These are phyloP conservation scores for Candolleomyces aberdarensis DNA, from an alignment of 768 basidiomycete species.

Conservation along the genomic window DNA sequence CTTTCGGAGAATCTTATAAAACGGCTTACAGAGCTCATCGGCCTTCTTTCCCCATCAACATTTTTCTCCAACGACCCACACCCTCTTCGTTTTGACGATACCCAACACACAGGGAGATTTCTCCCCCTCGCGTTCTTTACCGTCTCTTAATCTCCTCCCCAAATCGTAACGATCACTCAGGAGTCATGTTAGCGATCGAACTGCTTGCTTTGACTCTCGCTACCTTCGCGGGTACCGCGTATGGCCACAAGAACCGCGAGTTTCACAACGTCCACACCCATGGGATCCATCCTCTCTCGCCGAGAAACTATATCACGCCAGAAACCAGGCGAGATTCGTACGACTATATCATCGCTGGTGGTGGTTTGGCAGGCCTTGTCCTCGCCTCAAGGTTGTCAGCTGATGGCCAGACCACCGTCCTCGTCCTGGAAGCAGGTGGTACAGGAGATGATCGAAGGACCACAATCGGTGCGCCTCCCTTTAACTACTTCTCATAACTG, in stretches of 20 bases:
- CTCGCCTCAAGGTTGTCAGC: slow-evolving; percentile 35
- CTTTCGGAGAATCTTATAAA: too few relatives aligned
- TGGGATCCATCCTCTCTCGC: neutral
- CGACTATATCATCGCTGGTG: slow-evolving; percentile 34
- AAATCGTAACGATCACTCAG: too few relatives aligned
- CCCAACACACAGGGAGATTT: slow-evolving; percentile 1
- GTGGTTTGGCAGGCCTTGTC: slow-evolving; percentile 35
- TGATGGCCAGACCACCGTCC: slow-evolving; percentile 29
- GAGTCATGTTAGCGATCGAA: neutral
- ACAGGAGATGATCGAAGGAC: slow-evolving; percentile 36
- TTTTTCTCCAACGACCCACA: neutral
- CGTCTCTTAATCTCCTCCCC: neutral
- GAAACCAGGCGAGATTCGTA: slow-evolving; percentile 20
- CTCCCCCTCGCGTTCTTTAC: neutral
- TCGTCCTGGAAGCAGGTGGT: slow-evolving; percentile 42
- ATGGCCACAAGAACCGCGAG: neutral
- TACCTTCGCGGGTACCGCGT: neutral
- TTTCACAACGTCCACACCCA: slow-evolving; percentile 8
- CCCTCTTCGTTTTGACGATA: neutral
- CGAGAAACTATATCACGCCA: slow-evolving; percentile 12
- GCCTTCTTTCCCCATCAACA: neutral
- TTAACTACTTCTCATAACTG: too few relatives aligned
- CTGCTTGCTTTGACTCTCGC: slow-evolving; percentile 3
- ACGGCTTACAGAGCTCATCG: too few relatives aligned
- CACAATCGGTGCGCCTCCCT: slow-evolving; percentile 28